phyloP scores from a whole-genome alignment of 768 basidiomycete species.

The Cubamyces lactineus region DNA sequence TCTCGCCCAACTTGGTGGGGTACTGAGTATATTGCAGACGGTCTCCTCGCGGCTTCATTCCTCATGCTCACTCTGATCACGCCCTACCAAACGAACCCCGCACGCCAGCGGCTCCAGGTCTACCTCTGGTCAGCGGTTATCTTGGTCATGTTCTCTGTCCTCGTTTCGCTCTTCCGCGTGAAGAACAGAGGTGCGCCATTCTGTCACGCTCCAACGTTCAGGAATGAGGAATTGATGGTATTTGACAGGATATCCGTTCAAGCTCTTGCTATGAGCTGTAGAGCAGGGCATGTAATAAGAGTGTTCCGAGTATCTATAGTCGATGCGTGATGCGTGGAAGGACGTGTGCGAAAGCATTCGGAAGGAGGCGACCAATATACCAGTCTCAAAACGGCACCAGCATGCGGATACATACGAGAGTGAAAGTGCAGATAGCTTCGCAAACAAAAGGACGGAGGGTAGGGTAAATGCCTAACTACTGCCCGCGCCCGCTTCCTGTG shows the following conservation, averaged over 20 bases:
- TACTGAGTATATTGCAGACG: slow-evolving; percentile 57
- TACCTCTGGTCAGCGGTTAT: slow-evolving; percentile 88
- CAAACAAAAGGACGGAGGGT: not conserved
- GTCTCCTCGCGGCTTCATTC: slow-evolving; percentile 76
- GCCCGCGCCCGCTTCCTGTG: slow-evolving; percentile 41
- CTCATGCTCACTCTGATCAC: slow-evolving; percentile 80
- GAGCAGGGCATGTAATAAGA: slow-evolving; percentile 20
- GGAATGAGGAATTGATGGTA: not conserved
- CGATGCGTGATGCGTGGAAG: slow-evolving; percentile 16
- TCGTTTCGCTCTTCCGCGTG: slow-evolving; percentile 84
- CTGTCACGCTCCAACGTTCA: not conserved
- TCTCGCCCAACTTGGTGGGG: not conserved
- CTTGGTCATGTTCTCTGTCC: slow-evolving; percentile 82
- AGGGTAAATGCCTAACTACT: slow-evolving; percentile 3
- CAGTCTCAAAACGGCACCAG: not conserved
- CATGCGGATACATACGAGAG: slow-evolving; percentile 14
- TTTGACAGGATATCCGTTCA: slow-evolving; percentile 75
- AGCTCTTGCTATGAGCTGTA: slow-evolving; percentile 59
- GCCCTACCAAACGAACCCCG: slow-evolving; percentile 73
- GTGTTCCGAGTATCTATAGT: slow-evolving; percentile 21
- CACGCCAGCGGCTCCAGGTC: slow-evolving; percentile 80
- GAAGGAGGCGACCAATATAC: slow-evolving; percentile 13
- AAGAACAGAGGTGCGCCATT: slow-evolving; percentile 79
- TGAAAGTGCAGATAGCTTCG: not conserved
- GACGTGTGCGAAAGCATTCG: slow-evolving; percentile 14